phyloP scores from a whole-genome alignment of 2,329 filamentous ascomycete genomes.

The Nemania diffusa region DNA sequence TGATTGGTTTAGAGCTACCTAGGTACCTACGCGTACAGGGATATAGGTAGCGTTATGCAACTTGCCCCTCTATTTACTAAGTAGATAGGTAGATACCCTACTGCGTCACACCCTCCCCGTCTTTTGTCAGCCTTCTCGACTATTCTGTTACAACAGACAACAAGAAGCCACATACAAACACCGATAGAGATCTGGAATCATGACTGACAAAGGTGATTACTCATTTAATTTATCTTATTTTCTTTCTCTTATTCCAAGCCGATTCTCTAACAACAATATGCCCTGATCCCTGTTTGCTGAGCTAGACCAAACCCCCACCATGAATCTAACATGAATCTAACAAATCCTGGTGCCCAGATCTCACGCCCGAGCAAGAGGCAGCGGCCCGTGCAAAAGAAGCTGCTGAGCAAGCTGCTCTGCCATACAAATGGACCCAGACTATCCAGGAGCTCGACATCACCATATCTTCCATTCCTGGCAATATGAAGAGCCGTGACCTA shows the following conservation, averaged over 20 bases:
- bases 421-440: constrained; percentile 97
- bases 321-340: constrained; percentile 34
- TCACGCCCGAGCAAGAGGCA: constrained; percentile 65
- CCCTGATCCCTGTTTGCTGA: neutral
- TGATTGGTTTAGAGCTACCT: neutral
- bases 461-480: constrained; percentile 76
- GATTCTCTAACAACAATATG: neutral
- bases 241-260: no score
- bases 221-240: neutral
- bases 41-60: neutral
- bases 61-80: constrained; percentile 1
- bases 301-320: constrained; percentile 22
- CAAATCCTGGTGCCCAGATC: constrained; percentile 53
- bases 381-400: constrained; percentile 76
- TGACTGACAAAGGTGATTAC: constrained; percentile 42
- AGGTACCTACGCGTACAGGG: neutral
- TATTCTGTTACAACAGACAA: constrained; percentile 28
- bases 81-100: neutral
- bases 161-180: neutral
- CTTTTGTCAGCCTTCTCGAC: constrained; percentile 39
- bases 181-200: constrained; percentile 18
- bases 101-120: constrained; percentile 13
- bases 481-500: constrained; percentile 85
- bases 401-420: constrained; percentile 88
- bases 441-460: constrained; percentile 88